phyloP scores from a whole-genome alignment of 208 protist genomes.

The Strigomonas galati region DNA sequence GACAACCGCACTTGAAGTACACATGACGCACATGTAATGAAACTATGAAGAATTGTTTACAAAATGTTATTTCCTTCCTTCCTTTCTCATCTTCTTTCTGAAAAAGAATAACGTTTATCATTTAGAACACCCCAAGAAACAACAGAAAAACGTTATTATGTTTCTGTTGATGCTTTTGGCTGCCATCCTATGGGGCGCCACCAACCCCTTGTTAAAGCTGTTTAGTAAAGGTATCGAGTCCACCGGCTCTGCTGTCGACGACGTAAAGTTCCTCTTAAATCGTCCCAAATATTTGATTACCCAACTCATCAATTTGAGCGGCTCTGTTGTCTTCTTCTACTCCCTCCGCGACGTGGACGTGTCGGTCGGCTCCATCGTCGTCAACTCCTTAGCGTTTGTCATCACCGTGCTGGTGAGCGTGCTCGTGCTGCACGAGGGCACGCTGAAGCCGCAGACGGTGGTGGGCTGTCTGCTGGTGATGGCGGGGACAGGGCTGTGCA shows the following conservation, averaged over 20 bases:
- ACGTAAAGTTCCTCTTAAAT: conserved; percentile 53
- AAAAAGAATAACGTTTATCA: not conserved
- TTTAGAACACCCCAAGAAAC: not conserved
- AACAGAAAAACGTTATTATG: conserved; percentile 28
- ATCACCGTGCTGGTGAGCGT: conserved; percentile 77
- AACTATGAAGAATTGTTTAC: too few species aligned
- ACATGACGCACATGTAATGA: too few species aligned
- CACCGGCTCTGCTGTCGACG: conserved; percentile 46
- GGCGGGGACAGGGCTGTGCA: conserved; percentile 71
- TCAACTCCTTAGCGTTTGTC: conserved; percentile 80
- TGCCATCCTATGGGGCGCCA: conserved; percentile 79
- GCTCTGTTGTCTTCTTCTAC: conserved; percentile 78
- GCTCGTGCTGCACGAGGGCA: conserved; percentile 59
- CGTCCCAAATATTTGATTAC: conserved; percentile 71
- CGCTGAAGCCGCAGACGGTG: conserved; percentile 34
- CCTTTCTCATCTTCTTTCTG: conserved; percentile 19
- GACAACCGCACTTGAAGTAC: too few species aligned
- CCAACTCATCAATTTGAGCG: conserved; percentile 65
- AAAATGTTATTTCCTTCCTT: too few species aligned
- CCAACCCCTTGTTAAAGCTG: conserved; percentile 80
- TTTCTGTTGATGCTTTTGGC: conserved; percentile 60
- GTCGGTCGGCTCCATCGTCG: conserved; percentile 75
- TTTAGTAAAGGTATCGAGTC: conserved; percentile 68
- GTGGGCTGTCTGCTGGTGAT: conserved; percentile 62
- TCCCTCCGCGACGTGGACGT: conserved; percentile 72